A percentile compares a stretch with the other conserved stretches of the same genome.
These are phyloP conservation scores for Rhododendron griersonianum DNA, from an alignment of 148 eudicot genomes.

Conservation along the genomic window DNA sequence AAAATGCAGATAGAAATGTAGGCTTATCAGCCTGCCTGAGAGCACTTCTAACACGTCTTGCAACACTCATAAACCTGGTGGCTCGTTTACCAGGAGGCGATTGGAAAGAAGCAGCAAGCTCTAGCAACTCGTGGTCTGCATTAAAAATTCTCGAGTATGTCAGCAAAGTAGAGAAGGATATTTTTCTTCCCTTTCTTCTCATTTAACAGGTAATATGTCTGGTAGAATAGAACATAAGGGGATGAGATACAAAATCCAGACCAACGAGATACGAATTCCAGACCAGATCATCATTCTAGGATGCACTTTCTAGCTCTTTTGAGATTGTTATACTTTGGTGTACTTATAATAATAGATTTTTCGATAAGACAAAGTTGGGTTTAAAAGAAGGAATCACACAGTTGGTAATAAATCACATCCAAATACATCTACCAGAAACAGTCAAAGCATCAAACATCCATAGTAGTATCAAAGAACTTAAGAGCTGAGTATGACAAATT, in stretches of 20 bases:
- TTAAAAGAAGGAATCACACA: not conserved
- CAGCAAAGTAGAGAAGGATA: not conserved
- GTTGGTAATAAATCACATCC: not conserved
- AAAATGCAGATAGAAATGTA: constrained; percentile 82
- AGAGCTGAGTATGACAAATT: no score
- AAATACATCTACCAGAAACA: not conserved
- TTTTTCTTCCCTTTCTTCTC: constrained; percentile 3
- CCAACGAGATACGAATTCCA: not conserved
- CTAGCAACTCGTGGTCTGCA: constrained; percentile 74
- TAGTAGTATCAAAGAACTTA: not conserved
- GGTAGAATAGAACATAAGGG: not conserved
- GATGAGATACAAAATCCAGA: not conserved
- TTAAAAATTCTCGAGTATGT: constrained; percentile 3
- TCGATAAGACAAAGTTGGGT: not conserved
- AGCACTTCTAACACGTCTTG: constrained; percentile 73
- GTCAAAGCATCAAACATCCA: not conserved
- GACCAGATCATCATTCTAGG: not conserved
- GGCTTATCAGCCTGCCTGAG: constrained; percentile 68
- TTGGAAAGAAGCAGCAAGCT: constrained; percentile 72
- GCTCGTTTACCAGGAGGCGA: constrained; percentile 64
- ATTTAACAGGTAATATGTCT: not conserved
- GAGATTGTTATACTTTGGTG: not conserved
- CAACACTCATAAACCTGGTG: constrained; percentile 52
- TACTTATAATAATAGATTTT: not conserved
- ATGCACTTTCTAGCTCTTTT: not conserved